These are phyloP conservation scores for Scutellaria galericulata DNA, from an alignment of 257 asterid genomes.

Conservation along the genomic window DNA sequence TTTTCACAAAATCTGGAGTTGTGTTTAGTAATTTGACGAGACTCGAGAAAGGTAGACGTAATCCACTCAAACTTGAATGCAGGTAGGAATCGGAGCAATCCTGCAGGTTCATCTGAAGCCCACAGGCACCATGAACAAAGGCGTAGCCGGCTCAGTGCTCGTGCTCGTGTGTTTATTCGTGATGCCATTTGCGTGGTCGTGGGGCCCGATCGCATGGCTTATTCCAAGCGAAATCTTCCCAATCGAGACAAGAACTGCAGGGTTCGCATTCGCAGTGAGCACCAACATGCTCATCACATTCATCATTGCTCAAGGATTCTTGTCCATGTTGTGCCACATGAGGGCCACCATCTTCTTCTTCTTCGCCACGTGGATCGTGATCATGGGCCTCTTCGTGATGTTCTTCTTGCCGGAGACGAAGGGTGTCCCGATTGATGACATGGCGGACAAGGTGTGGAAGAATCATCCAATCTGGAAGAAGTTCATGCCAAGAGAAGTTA, in stretches of 20 bases:
- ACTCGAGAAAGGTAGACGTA: too few relatives aligned
- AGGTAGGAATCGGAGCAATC: conserved; percentile 63
- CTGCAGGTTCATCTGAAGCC: conserved; percentile 38
- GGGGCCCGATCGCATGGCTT: conserved; percentile 86
- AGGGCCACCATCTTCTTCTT: conserved; percentile 53
- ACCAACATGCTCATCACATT: conserved; percentile 58
- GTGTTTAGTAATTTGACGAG: too few relatives aligned
- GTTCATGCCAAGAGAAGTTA: conserved; percentile 31
- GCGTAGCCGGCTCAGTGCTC: conserved; percentile 51
- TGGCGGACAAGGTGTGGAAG: conserved; percentile 51
- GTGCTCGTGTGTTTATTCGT: conserved; percentile 63
- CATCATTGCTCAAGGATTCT: conserved; percentile 50
- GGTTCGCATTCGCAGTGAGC: conserved; percentile 75
- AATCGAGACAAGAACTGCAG: conserved; percentile 67
- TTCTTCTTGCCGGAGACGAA: conserved; percentile 57
- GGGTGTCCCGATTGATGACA: conserved; percentile 47
- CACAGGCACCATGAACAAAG: conserved; percentile 49
- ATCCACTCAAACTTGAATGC: not conserved
- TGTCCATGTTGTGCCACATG: conserved; percentile 58
- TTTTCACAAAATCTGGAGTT: too few relatives aligned
- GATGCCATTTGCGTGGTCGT: conserved; percentile 84
- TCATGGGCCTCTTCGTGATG: conserved; percentile 47
- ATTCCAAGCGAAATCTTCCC: conserved; percentile 80
- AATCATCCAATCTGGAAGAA: conserved; percentile 53
- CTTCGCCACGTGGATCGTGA: conserved; percentile 53